Evolutionary conservation across 305 asterid species (phyloP), one percentile per base, ranked within the genome.

Genomic region (Solanum hybrid): DNA sequence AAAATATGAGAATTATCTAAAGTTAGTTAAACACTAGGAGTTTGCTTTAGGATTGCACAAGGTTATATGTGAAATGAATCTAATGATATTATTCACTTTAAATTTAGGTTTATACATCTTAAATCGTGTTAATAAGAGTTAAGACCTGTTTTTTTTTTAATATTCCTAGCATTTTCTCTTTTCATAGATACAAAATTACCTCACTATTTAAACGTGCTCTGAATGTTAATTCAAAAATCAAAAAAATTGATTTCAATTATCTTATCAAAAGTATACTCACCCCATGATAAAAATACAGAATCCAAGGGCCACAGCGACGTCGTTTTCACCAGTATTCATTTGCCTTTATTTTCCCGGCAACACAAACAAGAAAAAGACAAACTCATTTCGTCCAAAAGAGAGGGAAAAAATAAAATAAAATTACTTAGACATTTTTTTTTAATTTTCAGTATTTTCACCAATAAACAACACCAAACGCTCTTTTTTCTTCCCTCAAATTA

Each of bases 341-440:
- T 91, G 87, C 51, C 92, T 89, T 89, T 78, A 85, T 17, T 78
- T 91, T 91, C 91, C 91, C 90, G 93, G 93, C 90, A 91, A 80
- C 56, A 19, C 82, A 66, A 13, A 35, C 31, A 36, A 38, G 12
- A 15, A 1, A 2, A 8, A 11, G 12, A 12, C 31, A 26, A 31
- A 27, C 26, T 35, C 32, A 15, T 29, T 40, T 17, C 60, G 24
- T n/a, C 4, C 22, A 6, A 73, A 40, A 4, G 36, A 24, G 86
- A 42, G 86, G 71, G 86, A n/a, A 81, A 81, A 81, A 42, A 81
- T n/a, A 40, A 37, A 27, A 27, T 2, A 24, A 38, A 75, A 22
- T 27, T 24, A 32, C 3, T 12, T 86, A 86, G 17, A 12, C 31
- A 26, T 64, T 64, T 66, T n/a, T 64, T 51, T 27, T 37, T 37